Conservation (phyloP, 192 early-diverging fungal genomes). For the Mycoemilia scoparia region DNA sequence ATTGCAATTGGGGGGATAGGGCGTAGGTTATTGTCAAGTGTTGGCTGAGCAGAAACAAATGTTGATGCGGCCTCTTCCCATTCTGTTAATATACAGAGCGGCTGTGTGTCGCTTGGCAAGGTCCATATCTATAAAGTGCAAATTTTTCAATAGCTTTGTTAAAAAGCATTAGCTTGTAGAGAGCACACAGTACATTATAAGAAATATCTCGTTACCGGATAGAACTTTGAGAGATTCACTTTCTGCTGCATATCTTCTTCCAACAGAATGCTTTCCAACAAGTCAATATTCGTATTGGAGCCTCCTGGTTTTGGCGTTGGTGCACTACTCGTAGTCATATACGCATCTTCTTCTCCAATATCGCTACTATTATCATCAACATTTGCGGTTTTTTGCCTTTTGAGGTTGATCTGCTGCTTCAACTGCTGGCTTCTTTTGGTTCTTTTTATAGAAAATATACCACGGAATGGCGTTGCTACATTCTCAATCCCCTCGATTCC, state of each 20-base stretch:
- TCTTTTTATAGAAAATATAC: slow-evolving; percentile 8
- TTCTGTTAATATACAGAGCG: slow-evolving; percentile 15
- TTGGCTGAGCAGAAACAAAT: slow-evolving; percentile 7
- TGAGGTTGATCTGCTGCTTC: slow-evolving; percentile 3
- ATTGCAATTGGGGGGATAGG: slow-evolving; percentile 32
- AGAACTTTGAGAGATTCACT: slow-evolving; percentile 3
- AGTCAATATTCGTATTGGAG: slow-evolving; percentile 2
- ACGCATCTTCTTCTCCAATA: background rate
- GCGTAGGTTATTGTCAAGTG: slow-evolving; percentile 14
- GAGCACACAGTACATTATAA: too few species aligned
- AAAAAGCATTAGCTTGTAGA: too few species aligned
- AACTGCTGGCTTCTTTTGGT: slow-evolving; percentile 6
- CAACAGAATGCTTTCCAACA: slow-evolving; percentile 2
- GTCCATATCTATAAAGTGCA: slow-evolving; percentile 8
- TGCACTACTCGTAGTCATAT: background rate
- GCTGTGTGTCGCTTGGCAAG: slow-evolving; percentile 14
- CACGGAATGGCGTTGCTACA: slow-evolving; percentile 12
- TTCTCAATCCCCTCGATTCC: slow-evolving; percentile 16
- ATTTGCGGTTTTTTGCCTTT: slow-evolving; percentile 6
- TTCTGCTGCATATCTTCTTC: slow-evolving; percentile 2
- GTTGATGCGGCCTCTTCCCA: slow-evolving; percentile 14
- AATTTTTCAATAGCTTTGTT: slow-evolving; percentile 2
- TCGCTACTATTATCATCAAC: slow-evolving; percentile 1
- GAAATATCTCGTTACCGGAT: too few species aligned
- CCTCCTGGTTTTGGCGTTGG: slow-evolving; percentile 1